These are phyloP conservation scores for Babesia ovata DNA, from an alignment of 169 alveolate species.

Conservation along the genomic window DNA sequence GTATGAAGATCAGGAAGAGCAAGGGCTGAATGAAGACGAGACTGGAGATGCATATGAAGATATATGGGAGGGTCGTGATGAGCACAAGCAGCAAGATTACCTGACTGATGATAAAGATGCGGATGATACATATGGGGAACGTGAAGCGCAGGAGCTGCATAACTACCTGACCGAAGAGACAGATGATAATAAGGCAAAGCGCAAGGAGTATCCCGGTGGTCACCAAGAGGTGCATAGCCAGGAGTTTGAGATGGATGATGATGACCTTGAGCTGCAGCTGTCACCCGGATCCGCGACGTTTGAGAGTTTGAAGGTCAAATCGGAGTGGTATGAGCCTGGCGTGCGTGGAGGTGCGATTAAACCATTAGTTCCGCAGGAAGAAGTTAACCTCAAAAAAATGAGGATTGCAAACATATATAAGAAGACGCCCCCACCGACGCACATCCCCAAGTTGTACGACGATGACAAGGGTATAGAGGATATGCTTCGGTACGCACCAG, in stretches of 20 bases:
- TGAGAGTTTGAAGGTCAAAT: no score
- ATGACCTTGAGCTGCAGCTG: neutral
- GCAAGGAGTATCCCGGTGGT: neutral
- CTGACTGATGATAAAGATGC: constrained; percentile 2
- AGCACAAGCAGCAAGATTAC: neutral
- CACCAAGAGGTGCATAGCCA: constrained; percentile 11
- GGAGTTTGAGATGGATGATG: neutral
- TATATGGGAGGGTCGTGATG: no score
- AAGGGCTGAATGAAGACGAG: constrained; percentile 1
- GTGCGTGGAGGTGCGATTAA: no score
- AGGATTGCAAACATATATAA: no score
- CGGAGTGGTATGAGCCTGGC: no score
- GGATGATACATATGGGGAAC: neutral
- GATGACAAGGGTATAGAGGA: constrained; percentile 6
- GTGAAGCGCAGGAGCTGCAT: constrained; percentile 1
- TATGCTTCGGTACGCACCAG: constrained; percentile 9
- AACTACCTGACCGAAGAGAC: constrained; percentile 5
- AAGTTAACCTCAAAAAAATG: no score
- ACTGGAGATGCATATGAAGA: no score
- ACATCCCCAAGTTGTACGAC: constrained; percentile 7
- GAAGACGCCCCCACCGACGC: neutral
- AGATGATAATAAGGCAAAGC: constrained; percentile 1
- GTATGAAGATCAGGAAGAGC: neutral
- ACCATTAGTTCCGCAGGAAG: no score
- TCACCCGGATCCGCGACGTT: neutral